Evolutionary conservation across 192 early-diverging fungal genomes (phyloP).

Genomic region (Phycomyces blakesleeanus): DNA sequence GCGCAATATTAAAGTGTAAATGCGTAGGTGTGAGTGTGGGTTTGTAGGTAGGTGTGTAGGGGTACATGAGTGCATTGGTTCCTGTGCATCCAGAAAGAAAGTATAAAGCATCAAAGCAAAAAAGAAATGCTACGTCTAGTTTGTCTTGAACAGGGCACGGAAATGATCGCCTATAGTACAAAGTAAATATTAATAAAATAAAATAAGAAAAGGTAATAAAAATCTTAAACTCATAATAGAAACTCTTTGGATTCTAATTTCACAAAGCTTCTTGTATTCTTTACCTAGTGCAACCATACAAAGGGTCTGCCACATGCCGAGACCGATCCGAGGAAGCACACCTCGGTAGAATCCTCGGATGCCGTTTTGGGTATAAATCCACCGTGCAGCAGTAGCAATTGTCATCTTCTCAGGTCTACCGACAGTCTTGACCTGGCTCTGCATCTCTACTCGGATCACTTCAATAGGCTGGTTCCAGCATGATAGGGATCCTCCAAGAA

Average conservation of each 20-base stretch:
- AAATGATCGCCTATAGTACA: not conserved
- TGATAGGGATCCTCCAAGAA: slow-evolving; percentile 83
- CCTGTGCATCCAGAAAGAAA: no score
- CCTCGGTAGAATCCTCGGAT: slow-evolving; percentile 90
- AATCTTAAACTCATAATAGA: no score
- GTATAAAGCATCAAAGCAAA: no score
- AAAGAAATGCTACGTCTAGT: not conserved
- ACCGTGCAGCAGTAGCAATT: slow-evolving; percentile 76
- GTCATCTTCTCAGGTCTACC: slow-evolving; percentile 92
- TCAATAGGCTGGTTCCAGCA: slow-evolving; percentile 99
- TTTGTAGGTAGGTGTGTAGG: no score
- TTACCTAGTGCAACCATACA: slow-evolving; percentile 85
- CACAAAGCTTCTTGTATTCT: not conserved
- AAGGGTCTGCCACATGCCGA: slow-evolving; percentile 79
- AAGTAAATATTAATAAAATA: not conserved
- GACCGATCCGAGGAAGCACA: slow-evolving; percentile 72
- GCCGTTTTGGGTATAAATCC: slow-evolving; percentile 90
- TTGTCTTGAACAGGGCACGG: not conserved
- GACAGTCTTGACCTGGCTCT: slow-evolving; percentile 83
- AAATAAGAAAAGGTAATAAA: no score
- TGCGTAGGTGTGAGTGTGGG: no score
- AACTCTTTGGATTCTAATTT: not conserved
- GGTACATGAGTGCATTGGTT: no score
- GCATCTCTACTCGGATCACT: slow-evolving; percentile 99
- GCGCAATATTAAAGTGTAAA: no score